Percentiles rank a stretch among this genome's conserved stretches.
These are phyloP conservation scores for Acanthamoeba castellanii DNA, from an alignment of 208 protist genomes.

Conservation along the genomic window DNA sequence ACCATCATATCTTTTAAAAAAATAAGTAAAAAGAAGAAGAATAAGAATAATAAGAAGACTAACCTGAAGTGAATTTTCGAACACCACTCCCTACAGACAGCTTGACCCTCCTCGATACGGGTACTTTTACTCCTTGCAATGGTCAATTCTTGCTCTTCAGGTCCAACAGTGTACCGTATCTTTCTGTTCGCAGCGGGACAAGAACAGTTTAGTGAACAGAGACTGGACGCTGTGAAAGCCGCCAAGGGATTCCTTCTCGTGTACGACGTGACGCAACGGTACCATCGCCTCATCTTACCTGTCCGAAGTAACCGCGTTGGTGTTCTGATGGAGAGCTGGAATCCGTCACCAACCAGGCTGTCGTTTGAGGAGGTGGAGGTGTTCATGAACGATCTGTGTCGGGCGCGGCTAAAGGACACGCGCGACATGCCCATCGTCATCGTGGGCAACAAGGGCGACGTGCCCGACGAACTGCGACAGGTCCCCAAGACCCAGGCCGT, in stretches of 20 bases:
- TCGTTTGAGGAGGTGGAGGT: conserved; percentile 64
- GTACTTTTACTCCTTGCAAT: neutral
- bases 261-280: conserved; percentile 50
- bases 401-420: neutral
- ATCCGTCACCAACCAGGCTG: neutral
- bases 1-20: neutral
- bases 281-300: neutral
- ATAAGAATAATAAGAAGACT: too few species aligned
- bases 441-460: conserved; percentile 62
- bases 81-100: neutral
- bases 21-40: neutral
- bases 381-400: conserved; percentile 58
- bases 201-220: conserved; percentile 31
- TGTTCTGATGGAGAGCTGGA: neutral
- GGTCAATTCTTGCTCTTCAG: neutral
- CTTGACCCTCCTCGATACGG: conserved; percentile 11
- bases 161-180: neutral
- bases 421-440: conserved; percentile 54
- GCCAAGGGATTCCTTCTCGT: conserved; percentile 37
- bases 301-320: neutral
- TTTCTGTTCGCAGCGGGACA: conserved; percentile 8
- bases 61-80: too few species aligned
- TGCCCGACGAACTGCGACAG: neutral
- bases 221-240: neutral
- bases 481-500: conserved; percentile 18